Evolutionary conservation across 2,329 filamentous ascomycete species (phyloP).

Genomic region (Sporothrix pseudoabietina): DNA sequence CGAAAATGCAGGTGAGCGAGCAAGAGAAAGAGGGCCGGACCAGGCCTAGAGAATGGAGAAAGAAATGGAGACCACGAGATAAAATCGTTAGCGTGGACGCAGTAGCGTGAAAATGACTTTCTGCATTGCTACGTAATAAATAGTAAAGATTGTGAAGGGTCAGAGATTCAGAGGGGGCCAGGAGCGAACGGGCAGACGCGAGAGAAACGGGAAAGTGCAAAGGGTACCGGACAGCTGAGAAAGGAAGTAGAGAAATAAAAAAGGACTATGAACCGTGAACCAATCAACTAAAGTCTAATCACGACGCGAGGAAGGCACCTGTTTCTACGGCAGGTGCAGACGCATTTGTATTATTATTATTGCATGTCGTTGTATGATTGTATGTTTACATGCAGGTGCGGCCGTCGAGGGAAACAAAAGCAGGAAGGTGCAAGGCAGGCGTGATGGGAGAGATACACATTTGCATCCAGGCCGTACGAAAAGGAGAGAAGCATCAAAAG

Average conservation of each 20-base stretch:
- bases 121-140: conserved; percentile 23
- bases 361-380: background rate
- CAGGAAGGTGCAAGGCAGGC: conserved; percentile 1
- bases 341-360: background rate
- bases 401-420: conserved; percentile 9
- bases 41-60: conserved; percentile 28
- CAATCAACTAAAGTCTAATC: background rate
- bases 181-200: conserved; percentile 4
- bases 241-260: background rate
- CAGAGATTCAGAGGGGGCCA: background rate
- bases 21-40: conserved; percentile 19
- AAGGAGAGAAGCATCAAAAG: conserved; percentile 10
- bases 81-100: conserved; percentile 26
- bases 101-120: conserved; percentile 24
- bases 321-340: background rate
- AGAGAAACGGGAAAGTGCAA: background rate
- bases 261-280: background rate
- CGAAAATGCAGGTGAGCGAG: conserved; percentile 11
- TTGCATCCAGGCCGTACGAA: background rate
- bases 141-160: conserved; percentile 11
- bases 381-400: background rate
- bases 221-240: conserved; percentile 8
- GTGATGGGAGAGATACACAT: conserved; percentile 6
- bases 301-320: background rate
- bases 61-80: conserved; percentile 28